Evolutionary conservation across 164 flowering plant species (phyloP).

Genomic region (Nymphaea colorata): DNA sequence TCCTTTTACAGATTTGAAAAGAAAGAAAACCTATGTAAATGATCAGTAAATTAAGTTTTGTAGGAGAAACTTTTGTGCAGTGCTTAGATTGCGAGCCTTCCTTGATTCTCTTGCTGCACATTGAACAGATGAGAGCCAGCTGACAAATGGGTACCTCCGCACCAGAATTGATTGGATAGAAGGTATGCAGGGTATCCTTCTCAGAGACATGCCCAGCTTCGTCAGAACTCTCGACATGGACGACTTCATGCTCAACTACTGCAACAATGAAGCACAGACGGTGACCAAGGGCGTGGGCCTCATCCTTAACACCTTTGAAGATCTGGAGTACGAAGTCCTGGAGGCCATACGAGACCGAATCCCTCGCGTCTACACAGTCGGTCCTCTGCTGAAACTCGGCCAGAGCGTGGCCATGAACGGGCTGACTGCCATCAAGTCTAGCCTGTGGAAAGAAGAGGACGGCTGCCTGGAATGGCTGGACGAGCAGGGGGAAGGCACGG

Average conservation of each 20-base stretch:
- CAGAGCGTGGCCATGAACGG: background rate
- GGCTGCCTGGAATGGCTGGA: slow-evolving; percentile 43
- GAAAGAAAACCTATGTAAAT: too few relatives aligned
- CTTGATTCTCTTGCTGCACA: too few relatives aligned
- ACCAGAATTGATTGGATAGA: slow-evolving; percentile 7
- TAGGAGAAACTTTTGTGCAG: too few relatives aligned
- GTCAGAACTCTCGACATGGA: slow-evolving; percentile 5
- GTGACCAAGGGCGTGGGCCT: slow-evolving; percentile 5
- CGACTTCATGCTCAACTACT: slow-evolving; percentile 5
- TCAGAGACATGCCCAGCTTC: slow-evolving; percentile 8
- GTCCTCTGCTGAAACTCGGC: slow-evolving; percentile 11
- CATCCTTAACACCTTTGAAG: slow-evolving; percentile 29
- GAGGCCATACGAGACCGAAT: slow-evolving; percentile 12
- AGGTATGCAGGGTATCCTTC: slow-evolving; percentile 7
- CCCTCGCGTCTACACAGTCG: slow-evolving; percentile 20
- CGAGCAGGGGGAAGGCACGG: slow-evolving; percentile 18
- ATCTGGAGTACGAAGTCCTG: slow-evolving; percentile 20
- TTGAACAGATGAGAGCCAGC: slow-evolving; percentile 7
- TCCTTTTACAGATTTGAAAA: too few relatives aligned
- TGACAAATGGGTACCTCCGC: slow-evolving; percentile 10
- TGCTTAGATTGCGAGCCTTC: too few relatives aligned
- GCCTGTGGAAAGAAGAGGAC: slow-evolving; percentile 33
- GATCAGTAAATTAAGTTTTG: too few relatives aligned
- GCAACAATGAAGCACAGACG: slow-evolving; percentile 3
- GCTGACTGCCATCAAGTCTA: slow-evolving; percentile 1